Base-by-base conservation (phyloP, 257 asterid genomes). In the Verbena officinalis region DNA sequence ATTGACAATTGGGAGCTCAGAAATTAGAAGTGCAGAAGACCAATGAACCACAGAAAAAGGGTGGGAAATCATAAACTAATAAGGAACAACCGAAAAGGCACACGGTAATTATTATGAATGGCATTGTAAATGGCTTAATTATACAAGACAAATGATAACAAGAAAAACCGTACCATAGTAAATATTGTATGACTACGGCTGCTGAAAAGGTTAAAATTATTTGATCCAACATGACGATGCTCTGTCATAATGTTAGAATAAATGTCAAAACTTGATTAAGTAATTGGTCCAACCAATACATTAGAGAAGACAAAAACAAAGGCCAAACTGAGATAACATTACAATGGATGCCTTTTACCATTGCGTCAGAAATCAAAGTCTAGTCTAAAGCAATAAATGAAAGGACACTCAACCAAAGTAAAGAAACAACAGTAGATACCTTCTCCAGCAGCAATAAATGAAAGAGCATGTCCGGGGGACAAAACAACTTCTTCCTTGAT, bases 111-210 rank as follows among this genome's bases (percentile, higher is more conserved):
- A 54, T 1, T n/a, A 4, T 22, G 59, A 69, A 68, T 49, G 39
- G 15, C 45, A 15, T 57, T 34, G 46, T 48, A 57, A 59, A 61
- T 44, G 12, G 17, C 36, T 43, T 36, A 48, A 12, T 48, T 19
- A 22, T 36, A 50, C 58, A 75, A 16, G 67, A 51, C 66, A 52
- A 45, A 10, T 27, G 52, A 44, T 65, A 63, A 73, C 55, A 22
- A 65, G 45, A 64, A 65, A 46, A 65, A 14, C 63, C 95, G 14
- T 78, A 94, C 99, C 98, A 94, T 73, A 20, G 99, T 88, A 69
- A 94, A 94, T 76, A 94, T 94, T 45, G 99, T 91, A 80, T 94
- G 99, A 73, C 99, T 94, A 48, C 99, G 99, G 88, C 99, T 94
- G 84, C 99, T 94, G 77, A 94, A 94, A 40, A 94, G 86, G 75